Evolutionary conservation across 2,329 filamentous ascomycete genomes (phyloP).

Genomic region (Botrytis fragariae): DNA sequence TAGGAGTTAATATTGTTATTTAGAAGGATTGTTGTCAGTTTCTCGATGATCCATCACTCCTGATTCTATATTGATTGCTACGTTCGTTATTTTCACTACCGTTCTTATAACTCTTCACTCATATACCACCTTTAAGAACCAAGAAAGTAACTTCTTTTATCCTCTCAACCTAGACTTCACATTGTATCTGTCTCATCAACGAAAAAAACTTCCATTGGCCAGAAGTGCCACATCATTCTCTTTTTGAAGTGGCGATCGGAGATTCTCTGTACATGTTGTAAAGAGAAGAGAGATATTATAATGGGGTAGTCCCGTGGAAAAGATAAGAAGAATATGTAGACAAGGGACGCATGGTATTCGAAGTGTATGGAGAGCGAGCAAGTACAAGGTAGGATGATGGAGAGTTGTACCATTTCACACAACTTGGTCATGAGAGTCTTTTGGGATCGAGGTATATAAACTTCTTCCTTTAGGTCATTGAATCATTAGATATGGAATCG

Average conservation of each 20-base stretch:
- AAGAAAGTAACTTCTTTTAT: accelerated
- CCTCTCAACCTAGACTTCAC: accelerated
- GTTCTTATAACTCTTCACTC: accelerated
- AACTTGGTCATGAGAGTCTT: no score
- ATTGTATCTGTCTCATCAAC: neutral
- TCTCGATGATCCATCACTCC: neutral
- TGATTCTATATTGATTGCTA: neutral
- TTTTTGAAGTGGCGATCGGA: accelerated
- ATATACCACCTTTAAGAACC: neutral
- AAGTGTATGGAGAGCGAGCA: neutral
- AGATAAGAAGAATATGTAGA: neutral
- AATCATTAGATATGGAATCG: neutral
- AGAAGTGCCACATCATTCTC: neutral
- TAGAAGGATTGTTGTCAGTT: accelerated
- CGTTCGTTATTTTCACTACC: accelerated
- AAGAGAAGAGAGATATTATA: neutral
- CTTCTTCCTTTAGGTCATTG: accelerated
- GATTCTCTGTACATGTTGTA: neutral
- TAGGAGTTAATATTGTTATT: neutral
- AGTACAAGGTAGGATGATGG: neutral
- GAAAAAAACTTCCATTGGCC: neutral
- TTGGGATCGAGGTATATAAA: neutral
- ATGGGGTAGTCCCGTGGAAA: neutral
- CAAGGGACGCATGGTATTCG: neutral
- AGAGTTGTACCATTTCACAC: neutral